Evolutionary conservation across 768 basidiomycete species (phyloP).

Genomic region (Boletus bicolor): DNA sequence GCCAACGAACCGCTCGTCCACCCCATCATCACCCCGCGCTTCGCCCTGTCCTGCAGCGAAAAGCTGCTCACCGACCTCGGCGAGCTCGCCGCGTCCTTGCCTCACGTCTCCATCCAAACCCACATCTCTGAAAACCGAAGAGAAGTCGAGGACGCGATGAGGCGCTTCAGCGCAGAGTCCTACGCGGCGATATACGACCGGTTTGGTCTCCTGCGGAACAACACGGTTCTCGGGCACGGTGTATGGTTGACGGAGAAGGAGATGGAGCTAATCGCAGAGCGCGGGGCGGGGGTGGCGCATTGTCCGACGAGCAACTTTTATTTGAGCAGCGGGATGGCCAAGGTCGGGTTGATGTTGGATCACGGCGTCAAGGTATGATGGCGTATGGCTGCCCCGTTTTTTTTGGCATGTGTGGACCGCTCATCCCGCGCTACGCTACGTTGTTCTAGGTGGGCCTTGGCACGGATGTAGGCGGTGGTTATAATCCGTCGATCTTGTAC

Average conservation of each 20-base stretch:
- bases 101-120: slow-evolving; percentile 75
- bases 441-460: slow-evolving; percentile 75
- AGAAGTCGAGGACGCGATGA: slow-evolving; percentile 63
- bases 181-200: slow-evolving; percentile 82
- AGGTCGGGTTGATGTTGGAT: slow-evolving; percentile 74
- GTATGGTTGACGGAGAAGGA: slow-evolving; percentile 74
- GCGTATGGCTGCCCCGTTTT: no score
- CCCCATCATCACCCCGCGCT: slow-evolving; percentile 89
- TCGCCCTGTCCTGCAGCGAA: slow-evolving; percentile 81
- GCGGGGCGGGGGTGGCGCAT: slow-evolving; percentile 77
- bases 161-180: slow-evolving; percentile 61
- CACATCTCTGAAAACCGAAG: slow-evolving; percentile 81
- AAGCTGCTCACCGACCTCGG: slow-evolving; percentile 61
- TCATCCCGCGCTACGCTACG: not conserved
- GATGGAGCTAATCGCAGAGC: slow-evolving; percentile 58
- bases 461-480: slow-evolving; percentile 88
- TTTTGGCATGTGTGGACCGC: not conserved
- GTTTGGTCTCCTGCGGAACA: slow-evolving; percentile 64
- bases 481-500: slow-evolving; percentile 73
- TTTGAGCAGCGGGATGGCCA: slow-evolving; percentile 77
- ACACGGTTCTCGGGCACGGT: slow-evolving; percentile 85
- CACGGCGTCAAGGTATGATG: slow-evolving; percentile 68
- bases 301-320: slow-evolving; percentile 95
- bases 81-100: slow-evolving; percentile 49
- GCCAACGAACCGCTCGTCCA: slow-evolving; percentile 60